Percentiles rank a stretch among this genome's conserved stretches.
Evolutionary conservation across 345 rosid species (phyloP).

Genomic region (Eucalyptus brandiana): DNA sequence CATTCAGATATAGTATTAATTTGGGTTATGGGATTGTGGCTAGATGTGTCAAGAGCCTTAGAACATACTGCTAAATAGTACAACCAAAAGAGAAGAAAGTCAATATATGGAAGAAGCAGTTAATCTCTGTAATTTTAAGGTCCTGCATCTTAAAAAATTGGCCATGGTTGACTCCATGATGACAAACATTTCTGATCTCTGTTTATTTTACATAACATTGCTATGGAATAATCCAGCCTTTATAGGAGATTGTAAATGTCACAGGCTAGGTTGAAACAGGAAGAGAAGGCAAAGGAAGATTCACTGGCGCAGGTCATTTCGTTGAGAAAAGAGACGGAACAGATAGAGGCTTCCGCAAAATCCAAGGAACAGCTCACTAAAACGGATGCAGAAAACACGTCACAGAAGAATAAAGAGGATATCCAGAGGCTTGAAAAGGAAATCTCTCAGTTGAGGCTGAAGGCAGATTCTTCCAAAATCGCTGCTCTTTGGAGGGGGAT

Average conservation of each 20-base stretch:
- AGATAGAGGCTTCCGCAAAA: slow-evolving; percentile 33
- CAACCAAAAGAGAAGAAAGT: not conserved
- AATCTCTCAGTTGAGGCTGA: slow-evolving; percentile 50
- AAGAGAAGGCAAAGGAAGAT: slow-evolving; percentile 48
- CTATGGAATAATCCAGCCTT: slow-evolving; percentile 1
- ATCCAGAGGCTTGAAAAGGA: slow-evolving; percentile 57
- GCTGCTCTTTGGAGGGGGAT: slow-evolving; percentile 59
- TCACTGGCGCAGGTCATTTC: slow-evolving; percentile 20
- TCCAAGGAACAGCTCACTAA: slow-evolving; percentile 36
- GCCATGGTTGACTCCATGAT: not conserved
- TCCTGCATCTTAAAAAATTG: not conserved
- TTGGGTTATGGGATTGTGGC: not conserved
- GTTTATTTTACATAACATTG: not conserved
- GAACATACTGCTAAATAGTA: not conserved
- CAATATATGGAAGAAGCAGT: not conserved
- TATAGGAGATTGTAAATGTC: not conserved
- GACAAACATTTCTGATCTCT: not conserved
- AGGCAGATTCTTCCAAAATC: slow-evolving; percentile 47
- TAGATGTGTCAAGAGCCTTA: not conserved
- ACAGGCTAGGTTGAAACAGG: slow-evolving; percentile 82
- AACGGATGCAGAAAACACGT: slow-evolving; percentile 35
- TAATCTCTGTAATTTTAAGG: not conserved
- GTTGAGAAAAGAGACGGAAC: slow-evolving; percentile 41
- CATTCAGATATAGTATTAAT: not conserved
- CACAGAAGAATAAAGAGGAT: slow-evolving; percentile 33